Percentiles rank a stretch among this genome's conserved stretches.
Evolutionary conservation across 1,284 basidiomycete genomes (phyloP).

Genomic region (Pseudozyma sp.): DNA sequence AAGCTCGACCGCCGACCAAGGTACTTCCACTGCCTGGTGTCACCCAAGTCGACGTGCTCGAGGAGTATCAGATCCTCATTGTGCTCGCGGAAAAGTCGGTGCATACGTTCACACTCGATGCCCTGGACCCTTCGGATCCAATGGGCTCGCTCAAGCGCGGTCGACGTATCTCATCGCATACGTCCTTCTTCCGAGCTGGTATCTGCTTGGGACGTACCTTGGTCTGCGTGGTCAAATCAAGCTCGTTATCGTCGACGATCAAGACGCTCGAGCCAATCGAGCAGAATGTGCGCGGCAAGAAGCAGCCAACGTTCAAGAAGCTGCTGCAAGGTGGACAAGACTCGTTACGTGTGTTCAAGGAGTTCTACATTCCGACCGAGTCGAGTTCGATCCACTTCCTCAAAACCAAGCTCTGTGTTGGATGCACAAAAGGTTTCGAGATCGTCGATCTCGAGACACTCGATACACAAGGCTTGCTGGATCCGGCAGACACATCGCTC

Average conservation of each 20-base stretch:
- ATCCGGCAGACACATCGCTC: slow-evolving; percentile 89
- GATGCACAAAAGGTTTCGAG: slow-evolving; percentile 98
- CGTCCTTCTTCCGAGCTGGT: slow-evolving; percentile 97
- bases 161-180: slow-evolving; percentile 94
- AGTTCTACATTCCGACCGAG: slow-evolving; percentile 98
- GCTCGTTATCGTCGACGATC: slow-evolving; percentile 93
- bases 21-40: slow-evolving; percentile 91
- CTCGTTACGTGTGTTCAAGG: slow-evolving; percentile 88
- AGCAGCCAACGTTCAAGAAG: slow-evolving; percentile 87
- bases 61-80: slow-evolving; percentile 94
- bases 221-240: slow-evolving; percentile 97
- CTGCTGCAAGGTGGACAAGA: slow-evolving; percentile 94
- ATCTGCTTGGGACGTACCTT: slow-evolving; percentile 92
- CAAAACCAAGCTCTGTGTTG: slow-evolving; percentile 96
- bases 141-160: slow-evolving; percentile 90
- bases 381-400: slow-evolving; percentile 96
- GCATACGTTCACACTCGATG: slow-evolving; percentile 94
- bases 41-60: slow-evolving; percentile 93
- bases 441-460: slow-evolving; percentile 97
- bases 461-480: slow-evolving; percentile 94
- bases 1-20: slow-evolving; percentile 81
- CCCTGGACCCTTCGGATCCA: slow-evolving; percentile 89
- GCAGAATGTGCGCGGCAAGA: slow-evolving; percentile 80
- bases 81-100: slow-evolving; percentile 91
- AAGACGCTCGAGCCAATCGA: slow-evolving; percentile 97